Conservation (phyloP, 75 land plant genomes). For the Pinus taeda region DNA sequence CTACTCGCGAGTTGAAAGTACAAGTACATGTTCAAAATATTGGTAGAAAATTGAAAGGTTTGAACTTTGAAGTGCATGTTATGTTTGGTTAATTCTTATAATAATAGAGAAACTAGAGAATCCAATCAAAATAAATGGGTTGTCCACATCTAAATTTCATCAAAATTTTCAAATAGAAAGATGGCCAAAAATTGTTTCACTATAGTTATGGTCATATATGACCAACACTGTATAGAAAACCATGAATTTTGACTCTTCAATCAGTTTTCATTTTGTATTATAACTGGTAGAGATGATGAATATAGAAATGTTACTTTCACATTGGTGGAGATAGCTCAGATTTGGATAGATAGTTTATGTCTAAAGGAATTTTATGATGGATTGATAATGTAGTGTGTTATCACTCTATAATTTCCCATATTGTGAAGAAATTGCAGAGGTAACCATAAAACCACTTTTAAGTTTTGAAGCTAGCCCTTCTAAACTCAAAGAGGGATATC, state of each 20-base stretch:
- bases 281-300: no score
- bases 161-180: not conserved
- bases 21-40: not conserved
- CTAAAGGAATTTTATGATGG: not conserved
- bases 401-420: no score
- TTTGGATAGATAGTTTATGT: not conserved
- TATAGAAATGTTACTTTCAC: not conserved
- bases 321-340: not conserved
- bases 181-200: not conserved
- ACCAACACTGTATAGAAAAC: not conserved
- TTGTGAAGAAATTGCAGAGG: no score
- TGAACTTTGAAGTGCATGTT: no score
- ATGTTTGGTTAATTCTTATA: not conserved
- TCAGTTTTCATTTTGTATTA: no score
- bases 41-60: no score
- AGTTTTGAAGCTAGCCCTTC: no score
- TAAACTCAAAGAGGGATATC: no score
- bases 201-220: not conserved
- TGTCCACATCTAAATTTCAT: no score
- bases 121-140: no score
- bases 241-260: not conserved
- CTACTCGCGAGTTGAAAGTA: not conserved
- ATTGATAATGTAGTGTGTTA: constrained; percentile 10
- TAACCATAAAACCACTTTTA: no score
- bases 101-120: no score